Percentiles rank a stretch among this genome's conserved stretches.
Evolutionary conservation across 768 basidiomycete genomes (phyloP).

Genomic region (Suillus discolor): DNA sequence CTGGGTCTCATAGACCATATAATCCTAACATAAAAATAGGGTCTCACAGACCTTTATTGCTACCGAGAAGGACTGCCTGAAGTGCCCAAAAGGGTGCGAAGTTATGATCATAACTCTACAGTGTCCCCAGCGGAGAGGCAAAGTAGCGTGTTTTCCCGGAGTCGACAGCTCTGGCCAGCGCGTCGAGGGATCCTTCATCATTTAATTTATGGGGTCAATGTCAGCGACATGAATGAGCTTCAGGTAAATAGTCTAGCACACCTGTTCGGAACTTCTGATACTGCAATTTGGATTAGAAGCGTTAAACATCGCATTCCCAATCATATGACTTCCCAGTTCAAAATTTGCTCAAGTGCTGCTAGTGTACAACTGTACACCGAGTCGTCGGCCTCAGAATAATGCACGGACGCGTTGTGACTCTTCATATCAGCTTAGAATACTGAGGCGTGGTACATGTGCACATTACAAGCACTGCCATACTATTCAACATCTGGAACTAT

Average conservation of each 20-base stretch:
- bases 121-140: constrained; percentile 78
- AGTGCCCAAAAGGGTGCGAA: too few species aligned
- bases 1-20: too few species aligned
- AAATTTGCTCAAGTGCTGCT: neutral
- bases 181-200: constrained; percentile 55
- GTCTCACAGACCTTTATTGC: too few species aligned
- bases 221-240: constrained; percentile 3
- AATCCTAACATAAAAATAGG: too few species aligned
- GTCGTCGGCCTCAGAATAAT: neutral
- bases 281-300: neutral
- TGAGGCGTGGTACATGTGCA: neutral
- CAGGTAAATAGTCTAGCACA: constrained; percentile 29
- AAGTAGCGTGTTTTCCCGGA: constrained; percentile 62
- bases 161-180: constrained; percentile 49
- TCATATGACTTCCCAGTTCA: too few species aligned
- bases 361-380: neutral
- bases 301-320: too few species aligned
- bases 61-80: too few species aligned
- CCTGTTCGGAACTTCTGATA: constrained; percentile 34
- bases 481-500: neutral
- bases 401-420: too few species aligned
- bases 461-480: neutral
- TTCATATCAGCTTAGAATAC: neutral
- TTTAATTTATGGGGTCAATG: constrained; percentile 56
- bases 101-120: too few species aligned